Base-by-base conservation (phyloP, 108 stramenopile genomes). In the Pseudonitzschia delicatissima region DNA sequence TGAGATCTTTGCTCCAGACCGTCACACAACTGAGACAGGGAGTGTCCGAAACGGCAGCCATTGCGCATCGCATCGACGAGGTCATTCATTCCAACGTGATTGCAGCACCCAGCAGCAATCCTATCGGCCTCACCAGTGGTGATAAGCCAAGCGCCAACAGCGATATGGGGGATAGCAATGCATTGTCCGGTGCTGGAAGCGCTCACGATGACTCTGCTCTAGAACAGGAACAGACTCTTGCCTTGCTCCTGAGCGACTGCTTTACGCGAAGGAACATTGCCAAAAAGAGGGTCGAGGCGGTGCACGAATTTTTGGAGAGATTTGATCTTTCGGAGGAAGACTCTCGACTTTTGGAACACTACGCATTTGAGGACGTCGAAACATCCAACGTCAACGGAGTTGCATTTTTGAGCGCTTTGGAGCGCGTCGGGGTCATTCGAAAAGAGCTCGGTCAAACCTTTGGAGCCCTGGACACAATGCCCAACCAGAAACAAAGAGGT, bases 251-350 rank as follows among this genome's bases (percentile, higher is more conserved):
- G 17, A 62, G 59, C 25, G 70, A 72, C 15, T 84, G 89, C 1
- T 90, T 87, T 62, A 29, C 61, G 9, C 70, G 78, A 18, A 71
- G 86, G 2, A 57, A 78, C 40, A 57, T 69, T 18, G 84, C 89
- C 1, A 49, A 61, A 13, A 61, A 76, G 21, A 74, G 89, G 33
- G 64, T 81, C 11, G 77, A 78, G 34, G 77, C 86, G 29, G 85
- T 94, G 1, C 67, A 87, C 48, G 69, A 74, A 21, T 94, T 93
- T 75, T 64, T 94, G 64, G 89, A 94, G 64, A 86, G 86, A 45
- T 94, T 89, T 47, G 87, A 94, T 77, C 62, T 94, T n/a, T 66
- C 72, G 25, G 85, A 86, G 25, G 72, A 86, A 40, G 90, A 94
- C 67, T 78, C 86, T n/a, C 68, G 73, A 29, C 57, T 94, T 9